Evolutionary conservation across 2,329 filamentous ascomycete genomes (phyloP).

Genomic region (Claviceps maximensis): DNA sequence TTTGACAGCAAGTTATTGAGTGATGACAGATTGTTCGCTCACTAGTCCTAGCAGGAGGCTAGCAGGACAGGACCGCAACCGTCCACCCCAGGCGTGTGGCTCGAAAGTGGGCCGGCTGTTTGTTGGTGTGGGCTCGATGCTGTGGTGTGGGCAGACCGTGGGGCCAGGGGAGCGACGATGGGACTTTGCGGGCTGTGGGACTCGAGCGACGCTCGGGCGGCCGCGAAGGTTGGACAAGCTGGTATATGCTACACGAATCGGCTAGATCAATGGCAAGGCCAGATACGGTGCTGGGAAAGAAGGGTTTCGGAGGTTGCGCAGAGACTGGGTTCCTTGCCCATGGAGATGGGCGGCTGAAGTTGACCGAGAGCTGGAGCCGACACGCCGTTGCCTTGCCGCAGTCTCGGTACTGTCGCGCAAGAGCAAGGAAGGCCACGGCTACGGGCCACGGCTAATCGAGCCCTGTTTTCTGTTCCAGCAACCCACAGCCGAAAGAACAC

Average conservation of each 20-base stretch:
- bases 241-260: constrained; percentile 11
- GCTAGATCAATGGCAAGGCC: constrained; percentile 8
- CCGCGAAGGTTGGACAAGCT: constrained; percentile 5
- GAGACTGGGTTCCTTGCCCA: not conserved
- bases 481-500: too few relatives aligned
- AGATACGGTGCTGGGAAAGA: not conserved
- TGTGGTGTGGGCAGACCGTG: not conserved
- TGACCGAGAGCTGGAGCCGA: not conserved
- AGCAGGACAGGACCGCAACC: constrained; percentile 7
- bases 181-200: constrained; percentile 1
- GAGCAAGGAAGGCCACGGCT: not conserved
- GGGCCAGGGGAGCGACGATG: not conserved
- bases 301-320: constrained; percentile 5
- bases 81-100: constrained; percentile 6
- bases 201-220: constrained; percentile 10
- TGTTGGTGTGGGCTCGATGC: not conserved
- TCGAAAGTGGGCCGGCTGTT: too few relatives aligned
- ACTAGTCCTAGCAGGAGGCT: too few relatives aligned
- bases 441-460: too few relatives aligned
- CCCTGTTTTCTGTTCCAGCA: not conserved
- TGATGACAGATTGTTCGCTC: too few relatives aligned
- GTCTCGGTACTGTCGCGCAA: not conserved
- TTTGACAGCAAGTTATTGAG: not conserved
- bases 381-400: not conserved
- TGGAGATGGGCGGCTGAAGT: not conserved